Conservation (phyloP, 2,329 filamentous ascomycete genomes). For the Penicillium thymicola region DNA sequence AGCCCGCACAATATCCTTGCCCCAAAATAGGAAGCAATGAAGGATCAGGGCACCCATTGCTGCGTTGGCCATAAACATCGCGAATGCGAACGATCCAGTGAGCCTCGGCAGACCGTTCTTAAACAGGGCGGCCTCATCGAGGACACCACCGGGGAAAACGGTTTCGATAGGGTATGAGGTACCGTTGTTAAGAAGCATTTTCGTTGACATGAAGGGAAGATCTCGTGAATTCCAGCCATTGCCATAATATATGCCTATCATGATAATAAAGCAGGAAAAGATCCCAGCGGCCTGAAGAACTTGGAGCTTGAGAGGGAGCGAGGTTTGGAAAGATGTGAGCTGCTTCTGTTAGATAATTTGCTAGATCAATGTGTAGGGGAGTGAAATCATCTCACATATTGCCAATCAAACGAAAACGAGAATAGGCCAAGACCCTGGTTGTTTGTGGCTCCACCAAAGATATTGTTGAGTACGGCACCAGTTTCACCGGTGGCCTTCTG, state of each 20-base stretch:
- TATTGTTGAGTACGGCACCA: constrained; percentile 44
- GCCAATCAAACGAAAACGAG: constrained; percentile 54
- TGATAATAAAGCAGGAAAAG: constrained; percentile 49
- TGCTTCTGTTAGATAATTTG: constrained; percentile 20
- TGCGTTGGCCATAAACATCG: constrained; percentile 57
- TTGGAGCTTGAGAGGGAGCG: constrained; percentile 53
- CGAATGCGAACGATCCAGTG: constrained; percentile 51
- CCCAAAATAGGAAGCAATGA: constrained; percentile 56
- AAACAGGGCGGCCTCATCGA: constrained; percentile 36
- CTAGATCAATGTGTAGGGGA: background rate
- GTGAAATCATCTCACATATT: constrained; percentile 32
- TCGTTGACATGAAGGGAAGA: constrained; percentile 57
- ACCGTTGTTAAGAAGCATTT: constrained; percentile 43
- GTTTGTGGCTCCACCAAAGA: constrained; percentile 53
- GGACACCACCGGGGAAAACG: constrained; percentile 37
- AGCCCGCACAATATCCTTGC: constrained; percentile 49
- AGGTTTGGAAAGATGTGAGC: constrained; percentile 54
- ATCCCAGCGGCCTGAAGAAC: constrained; percentile 47
- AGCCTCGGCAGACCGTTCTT: constrained; percentile 49
- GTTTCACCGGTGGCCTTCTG: constrained; percentile 51
- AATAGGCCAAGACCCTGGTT: constrained; percentile 55
- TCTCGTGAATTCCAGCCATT: constrained; percentile 48
- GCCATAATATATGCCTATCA: constrained; percentile 53
- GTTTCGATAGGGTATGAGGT: constrained; percentile 40
- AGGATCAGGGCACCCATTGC: constrained; percentile 56